phyloP scores from a whole-genome alignment of 306 rosid species.

The Prunus persica region DNA sequence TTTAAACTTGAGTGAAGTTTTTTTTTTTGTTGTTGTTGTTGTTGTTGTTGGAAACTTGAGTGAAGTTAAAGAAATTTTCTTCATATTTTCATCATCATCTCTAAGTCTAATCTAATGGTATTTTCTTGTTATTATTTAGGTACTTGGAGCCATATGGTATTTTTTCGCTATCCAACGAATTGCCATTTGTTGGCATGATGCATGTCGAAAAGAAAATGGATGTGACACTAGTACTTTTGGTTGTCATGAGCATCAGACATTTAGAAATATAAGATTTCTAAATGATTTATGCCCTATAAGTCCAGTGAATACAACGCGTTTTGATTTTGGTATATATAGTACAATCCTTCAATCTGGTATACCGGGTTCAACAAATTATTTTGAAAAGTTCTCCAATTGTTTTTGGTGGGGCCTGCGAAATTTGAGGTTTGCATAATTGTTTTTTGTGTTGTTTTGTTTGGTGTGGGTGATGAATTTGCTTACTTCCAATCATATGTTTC shows the following conservation, averaged over 20 bases:
- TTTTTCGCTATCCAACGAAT: constrained; percentile 19
- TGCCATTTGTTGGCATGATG: constrained; percentile 16
- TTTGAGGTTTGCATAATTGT: constrained; percentile 21
- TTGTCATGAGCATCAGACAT: neutral
- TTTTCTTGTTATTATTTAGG: neutral
- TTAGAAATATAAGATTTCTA: too few species aligned
- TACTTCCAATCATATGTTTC: too few species aligned
- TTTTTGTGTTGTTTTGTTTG: too few species aligned
- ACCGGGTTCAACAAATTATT: constrained; percentile 10
- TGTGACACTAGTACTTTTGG: neutral
- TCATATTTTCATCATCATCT: too few species aligned
- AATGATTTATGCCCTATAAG: too few species aligned
- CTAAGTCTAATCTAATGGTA: too few species aligned
- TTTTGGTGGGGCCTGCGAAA: constrained; percentile 44
- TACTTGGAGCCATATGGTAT: constrained; percentile 30
- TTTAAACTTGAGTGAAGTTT: too few species aligned
- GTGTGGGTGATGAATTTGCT: too few species aligned
- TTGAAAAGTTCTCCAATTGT: constrained; percentile 19
- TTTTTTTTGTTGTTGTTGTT: too few species aligned
- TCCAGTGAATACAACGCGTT: neutral
- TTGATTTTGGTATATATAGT: constrained; percentile 33
- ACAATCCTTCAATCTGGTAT: constrained; percentile 23
- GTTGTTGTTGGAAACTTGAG: too few species aligned
- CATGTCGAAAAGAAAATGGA: neutral
- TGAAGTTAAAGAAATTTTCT: too few species aligned